Base-by-base conservation (phyloP, 352 stramenopile species). In the Phytophthora ramorum region DNA sequence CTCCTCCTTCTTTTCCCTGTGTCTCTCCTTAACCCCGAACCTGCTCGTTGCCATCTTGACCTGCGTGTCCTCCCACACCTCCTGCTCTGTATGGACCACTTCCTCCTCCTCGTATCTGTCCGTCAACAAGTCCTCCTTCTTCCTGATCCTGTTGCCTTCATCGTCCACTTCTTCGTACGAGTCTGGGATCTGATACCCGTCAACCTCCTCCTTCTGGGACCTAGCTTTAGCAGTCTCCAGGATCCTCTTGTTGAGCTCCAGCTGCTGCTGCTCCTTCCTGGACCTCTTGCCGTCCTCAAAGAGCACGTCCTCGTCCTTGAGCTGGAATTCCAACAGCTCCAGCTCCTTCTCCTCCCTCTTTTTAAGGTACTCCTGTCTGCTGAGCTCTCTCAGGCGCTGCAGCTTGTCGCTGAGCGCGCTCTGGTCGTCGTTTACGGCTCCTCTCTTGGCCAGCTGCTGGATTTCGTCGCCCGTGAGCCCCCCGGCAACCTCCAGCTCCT, bases 11-110 rank as follows among this genome's bases (percentile, higher is more conserved):
- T 34, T 30, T 22, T 79, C 78, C 4, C 44, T 52, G 22, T 47
- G 46, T 26, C 58, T 66, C 22, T 96, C 89, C 34, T 96, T 89
- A 0, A 81, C 78, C 47, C 87, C 75, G 40, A 84, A 76, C n/a
- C 50, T 83, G 34, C 60, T 79, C 16, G 68, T 85, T 0, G 92
- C 89, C 79, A 97, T 96, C 70, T 93, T 87, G 22, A 97, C 96
- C 70, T 99, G 97, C 7, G 96, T 95, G 58, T 99, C 92, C 69
- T 99, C 97, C 98, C 98, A 99, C 3, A 98, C 73, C 51, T 99
- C 92, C 74, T 99, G 97, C 71, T 99, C 98, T 4, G 94, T 98
- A 68, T 98, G 98, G 62, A 98, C 81, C 49, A 91, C 79, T 40
- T 93, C 92, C 32, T 92, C 85, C 22, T 91, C 86, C 28, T 98